Conservation (phyloP, 108 stramenopile species). For the Pseudonitzschia multistriata region DNA sequence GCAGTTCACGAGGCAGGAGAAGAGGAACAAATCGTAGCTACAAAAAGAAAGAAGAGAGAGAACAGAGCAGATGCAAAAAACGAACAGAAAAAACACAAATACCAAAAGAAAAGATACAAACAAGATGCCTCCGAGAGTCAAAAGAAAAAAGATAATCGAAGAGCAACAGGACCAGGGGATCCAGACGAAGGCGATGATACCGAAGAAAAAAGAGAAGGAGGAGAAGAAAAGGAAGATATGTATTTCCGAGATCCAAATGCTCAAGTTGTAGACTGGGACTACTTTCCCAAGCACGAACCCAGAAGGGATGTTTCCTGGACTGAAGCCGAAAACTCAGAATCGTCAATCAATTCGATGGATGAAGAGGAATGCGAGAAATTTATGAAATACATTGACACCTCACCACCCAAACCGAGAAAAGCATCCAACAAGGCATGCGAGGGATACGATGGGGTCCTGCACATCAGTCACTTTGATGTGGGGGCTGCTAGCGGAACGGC, state of each 20-base stretch:
- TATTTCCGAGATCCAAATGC: constrained; percentile 5
- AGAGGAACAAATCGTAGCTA: too few species aligned
- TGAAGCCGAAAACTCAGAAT: not conserved
- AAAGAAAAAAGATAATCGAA: too few species aligned
- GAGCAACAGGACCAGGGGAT: too few species aligned
- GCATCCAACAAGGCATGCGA: constrained; percentile 21
- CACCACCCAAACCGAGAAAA: constrained; percentile 8
- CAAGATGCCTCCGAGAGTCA: too few species aligned
- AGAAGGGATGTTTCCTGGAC: not conserved
- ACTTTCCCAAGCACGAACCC: not conserved
- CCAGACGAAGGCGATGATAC: too few species aligned
- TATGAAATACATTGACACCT: constrained; percentile 8
- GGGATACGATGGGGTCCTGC: constrained; percentile 32
- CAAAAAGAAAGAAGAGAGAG: too few species aligned
- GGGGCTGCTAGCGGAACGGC: constrained; percentile 39
- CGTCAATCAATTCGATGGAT: too few species aligned
- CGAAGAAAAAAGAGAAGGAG: not conserved
- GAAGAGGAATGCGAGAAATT: not conserved
- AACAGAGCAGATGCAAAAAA: too few species aligned
- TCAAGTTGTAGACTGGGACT: constrained; percentile 20
- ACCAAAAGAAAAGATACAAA: too few species aligned
- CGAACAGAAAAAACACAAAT: too few species aligned
- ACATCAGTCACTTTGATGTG: constrained; percentile 30
- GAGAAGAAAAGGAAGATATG: not conserved
- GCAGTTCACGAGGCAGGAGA: too few species aligned